phyloP scores from a whole-genome alignment of 768 basidiomycete genomes.

The Serendipita sp. region DNA sequence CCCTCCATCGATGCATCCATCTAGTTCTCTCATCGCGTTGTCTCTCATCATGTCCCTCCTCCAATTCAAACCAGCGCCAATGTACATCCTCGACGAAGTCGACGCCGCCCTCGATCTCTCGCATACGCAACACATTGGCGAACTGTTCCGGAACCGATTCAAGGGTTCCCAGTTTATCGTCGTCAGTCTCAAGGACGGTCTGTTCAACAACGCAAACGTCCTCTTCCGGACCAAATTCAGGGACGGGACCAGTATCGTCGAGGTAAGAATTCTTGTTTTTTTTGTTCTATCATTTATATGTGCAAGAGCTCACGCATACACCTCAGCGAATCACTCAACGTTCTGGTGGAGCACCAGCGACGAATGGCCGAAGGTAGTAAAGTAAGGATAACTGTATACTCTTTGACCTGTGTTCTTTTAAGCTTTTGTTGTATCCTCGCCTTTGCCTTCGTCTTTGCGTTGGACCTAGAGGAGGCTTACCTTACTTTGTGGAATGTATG shows the following conservation, averaged over 20 bases:
- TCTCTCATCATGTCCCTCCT: constrained; percentile 97
- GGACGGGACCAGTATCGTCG: constrained; percentile 85
- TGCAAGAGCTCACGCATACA: neutral
- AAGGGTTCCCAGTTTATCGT: constrained; percentile 98
- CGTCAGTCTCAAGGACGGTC: constrained; percentile 87
- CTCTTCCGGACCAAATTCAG: constrained; percentile 85
- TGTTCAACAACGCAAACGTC: constrained; percentile 96
- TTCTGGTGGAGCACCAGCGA: neutral
- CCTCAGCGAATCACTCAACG: neutral
- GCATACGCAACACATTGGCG: constrained; percentile 94
- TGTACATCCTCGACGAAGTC: constrained; percentile 99
- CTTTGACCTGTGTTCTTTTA: too few relatives aligned
- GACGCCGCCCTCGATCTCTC: constrained; percentile 94
- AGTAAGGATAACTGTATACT: too few relatives aligned
- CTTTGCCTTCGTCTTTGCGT: neutral
- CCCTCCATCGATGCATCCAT: neutral
- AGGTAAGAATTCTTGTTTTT: constrained; percentile 20
- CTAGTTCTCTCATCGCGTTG: constrained; percentile 87
- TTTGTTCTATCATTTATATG: neutral
- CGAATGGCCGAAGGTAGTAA: neutral
- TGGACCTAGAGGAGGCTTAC: too few relatives aligned
- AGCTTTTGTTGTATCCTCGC: neutral
- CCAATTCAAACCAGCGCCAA: constrained; percentile 97
- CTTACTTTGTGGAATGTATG: too few relatives aligned
- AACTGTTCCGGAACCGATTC: constrained; percentile 93